These are phyloP conservation scores for Saprolegnia parasitica DNA, from an alignment of 352 stramenopile species.

Conservation along the genomic window DNA sequence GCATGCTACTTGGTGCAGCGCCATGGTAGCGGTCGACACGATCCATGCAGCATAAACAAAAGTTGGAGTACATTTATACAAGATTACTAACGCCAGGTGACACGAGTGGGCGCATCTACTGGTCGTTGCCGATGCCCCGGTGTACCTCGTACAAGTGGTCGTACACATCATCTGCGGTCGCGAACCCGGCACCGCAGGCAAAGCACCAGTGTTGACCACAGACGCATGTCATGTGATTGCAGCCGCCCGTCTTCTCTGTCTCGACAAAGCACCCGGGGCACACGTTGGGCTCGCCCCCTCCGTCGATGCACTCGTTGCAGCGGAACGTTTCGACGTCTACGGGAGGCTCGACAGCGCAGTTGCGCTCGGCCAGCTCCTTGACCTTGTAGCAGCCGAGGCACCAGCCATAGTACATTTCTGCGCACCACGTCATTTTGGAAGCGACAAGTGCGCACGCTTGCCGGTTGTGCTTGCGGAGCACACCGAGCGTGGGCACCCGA, in stretches of 20 bases:
- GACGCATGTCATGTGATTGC: conserved; percentile 27
- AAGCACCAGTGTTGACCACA: conserved; percentile 28
- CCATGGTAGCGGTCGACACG: too few relatives aligned
- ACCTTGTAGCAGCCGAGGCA: conserved; percentile 20
- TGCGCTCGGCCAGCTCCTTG: conserved; percentile 11
- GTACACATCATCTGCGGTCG: neutral
- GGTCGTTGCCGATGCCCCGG: neutral
- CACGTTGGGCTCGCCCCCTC: neutral
- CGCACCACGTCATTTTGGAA: neutral
- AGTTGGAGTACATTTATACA: too few relatives aligned
- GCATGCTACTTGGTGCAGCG: too few relatives aligned
- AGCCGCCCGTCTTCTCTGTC: conserved; percentile 20
- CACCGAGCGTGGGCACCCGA: neutral
- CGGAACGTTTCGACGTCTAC: neutral
- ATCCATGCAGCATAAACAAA: too few relatives aligned
- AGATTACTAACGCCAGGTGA: too few relatives aligned
- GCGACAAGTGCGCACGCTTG: neutral
- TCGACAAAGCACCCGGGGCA: conserved; percentile 13
- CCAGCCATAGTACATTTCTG: conserved; percentile 24
- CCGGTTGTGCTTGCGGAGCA: conserved; percentile 17
- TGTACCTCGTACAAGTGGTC: conserved; percentile 6
- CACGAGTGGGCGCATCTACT: too few relatives aligned
- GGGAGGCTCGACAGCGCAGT: neutral
- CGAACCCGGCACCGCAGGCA: conserved; percentile 14
- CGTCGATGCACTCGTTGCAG: conserved; percentile 1